Conservation (phyloP, 192 early-diverging fungal species). For the Tieghemiomyces parasiticus region DNA sequence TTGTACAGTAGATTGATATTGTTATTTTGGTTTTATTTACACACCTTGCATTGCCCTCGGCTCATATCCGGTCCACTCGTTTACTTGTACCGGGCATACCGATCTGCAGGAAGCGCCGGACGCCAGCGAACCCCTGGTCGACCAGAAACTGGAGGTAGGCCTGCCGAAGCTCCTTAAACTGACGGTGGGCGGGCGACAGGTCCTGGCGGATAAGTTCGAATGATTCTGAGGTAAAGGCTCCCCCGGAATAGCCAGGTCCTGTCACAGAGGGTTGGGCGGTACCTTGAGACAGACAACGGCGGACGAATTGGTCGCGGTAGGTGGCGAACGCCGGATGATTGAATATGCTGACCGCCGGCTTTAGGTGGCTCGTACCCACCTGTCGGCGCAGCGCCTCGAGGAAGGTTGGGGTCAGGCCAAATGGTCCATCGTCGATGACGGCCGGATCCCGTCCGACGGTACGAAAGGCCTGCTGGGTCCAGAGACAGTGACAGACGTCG, state of each 20-base stretch:
- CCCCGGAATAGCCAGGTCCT: too few relatives aligned
- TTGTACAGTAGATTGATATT: too few relatives aligned
- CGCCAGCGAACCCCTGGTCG: not conserved
- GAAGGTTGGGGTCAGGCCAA: not conserved
- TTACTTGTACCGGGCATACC: too few relatives aligned
- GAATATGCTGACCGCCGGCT: not conserved
- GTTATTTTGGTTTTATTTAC: too few relatives aligned
- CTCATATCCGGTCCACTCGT: too few relatives aligned
- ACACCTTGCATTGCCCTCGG: too few relatives aligned
- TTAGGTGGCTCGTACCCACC: not conserved
- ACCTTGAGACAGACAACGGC: not conserved
- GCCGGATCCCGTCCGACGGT: too few relatives aligned
- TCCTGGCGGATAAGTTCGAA: not conserved
- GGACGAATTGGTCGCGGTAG: not conserved
- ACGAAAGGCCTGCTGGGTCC: constrained; percentile 5
- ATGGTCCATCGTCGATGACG: not conserved
- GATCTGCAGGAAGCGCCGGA: not conserved
- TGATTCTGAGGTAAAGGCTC: not conserved
- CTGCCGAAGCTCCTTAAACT: not conserved
- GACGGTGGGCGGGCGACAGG: not conserved
- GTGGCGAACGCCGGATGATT: not conserved
- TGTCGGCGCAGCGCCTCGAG: not conserved
- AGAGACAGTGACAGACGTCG: not conserved
- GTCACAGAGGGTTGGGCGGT: not conserved
- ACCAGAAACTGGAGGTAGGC: not conserved